Conservation (phyloP, 1,139 yeast genomes). For the Geotrichum aggregatum region DNA sequence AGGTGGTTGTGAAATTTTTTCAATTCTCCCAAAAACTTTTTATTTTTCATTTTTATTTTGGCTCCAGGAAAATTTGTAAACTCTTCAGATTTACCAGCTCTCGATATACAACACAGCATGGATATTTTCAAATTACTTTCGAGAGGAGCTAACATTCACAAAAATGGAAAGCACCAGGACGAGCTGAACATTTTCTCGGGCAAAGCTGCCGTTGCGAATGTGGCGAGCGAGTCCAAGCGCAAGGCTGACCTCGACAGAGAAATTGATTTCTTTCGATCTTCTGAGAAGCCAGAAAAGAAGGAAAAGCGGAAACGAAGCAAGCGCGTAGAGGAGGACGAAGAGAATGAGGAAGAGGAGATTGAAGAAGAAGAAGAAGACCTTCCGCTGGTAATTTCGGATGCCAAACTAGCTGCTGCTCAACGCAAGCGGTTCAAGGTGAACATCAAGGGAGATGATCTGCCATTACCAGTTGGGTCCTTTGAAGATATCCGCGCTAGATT, state of each 20-base stretch:
- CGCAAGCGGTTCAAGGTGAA: constrained; percentile 58
- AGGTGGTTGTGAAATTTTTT: constrained; percentile 8
- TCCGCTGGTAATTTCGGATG: constrained; percentile 49
- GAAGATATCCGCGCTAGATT: constrained; percentile 70
- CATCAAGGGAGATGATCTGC: constrained; percentile 72
- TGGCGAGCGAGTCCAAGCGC: constrained; percentile 16
- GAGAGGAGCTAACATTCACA: constrained; percentile 77
- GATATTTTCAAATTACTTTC: constrained; percentile 82
- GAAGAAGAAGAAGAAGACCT: constrained; percentile 36
- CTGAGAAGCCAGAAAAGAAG: constrained; percentile 38
- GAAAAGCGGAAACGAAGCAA: constrained; percentile 32
- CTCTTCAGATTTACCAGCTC: background rate
- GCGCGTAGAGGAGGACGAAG: constrained; percentile 25
- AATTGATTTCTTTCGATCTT: constrained; percentile 25
- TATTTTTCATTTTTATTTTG: background rate
- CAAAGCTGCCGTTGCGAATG: constrained; percentile 17
- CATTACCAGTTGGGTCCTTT: constrained; percentile 85
- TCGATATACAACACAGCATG: constrained; percentile 44
- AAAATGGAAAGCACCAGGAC: constrained; percentile 38
- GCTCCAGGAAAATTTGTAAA: background rate
- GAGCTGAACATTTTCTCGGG: constrained; percentile 32
- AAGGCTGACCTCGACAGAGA: constrained; percentile 26
- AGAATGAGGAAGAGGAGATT: constrained; percentile 31
- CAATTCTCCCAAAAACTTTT: background rate
- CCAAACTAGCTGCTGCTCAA: constrained; percentile 54